phyloP scores from a whole-genome alignment of 1,284 basidiomycete species.

The Heterobasidion parviporum region DNA sequence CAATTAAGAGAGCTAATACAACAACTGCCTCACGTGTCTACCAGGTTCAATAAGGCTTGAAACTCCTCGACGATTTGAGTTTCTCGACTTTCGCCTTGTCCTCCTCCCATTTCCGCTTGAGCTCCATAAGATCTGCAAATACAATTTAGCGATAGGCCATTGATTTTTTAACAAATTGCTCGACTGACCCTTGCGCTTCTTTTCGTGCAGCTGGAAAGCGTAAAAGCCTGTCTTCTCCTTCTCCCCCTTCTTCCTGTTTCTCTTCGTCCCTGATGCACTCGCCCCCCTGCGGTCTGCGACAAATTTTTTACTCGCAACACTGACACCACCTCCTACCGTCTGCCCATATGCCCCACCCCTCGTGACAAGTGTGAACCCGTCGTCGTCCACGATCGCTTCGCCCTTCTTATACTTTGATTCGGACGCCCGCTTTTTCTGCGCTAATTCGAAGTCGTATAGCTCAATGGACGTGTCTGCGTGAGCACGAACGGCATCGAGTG shows the following conservation, averaged over 20 bases:
- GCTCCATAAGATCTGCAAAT: constrained; percentile 57
- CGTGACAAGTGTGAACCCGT: constrained; percentile 87
- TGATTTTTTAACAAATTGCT: background rate
- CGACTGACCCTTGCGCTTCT: constrained; percentile 70
- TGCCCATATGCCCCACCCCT: constrained; percentile 83
- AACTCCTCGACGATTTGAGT: constrained; percentile 68
- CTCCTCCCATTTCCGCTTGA: constrained; percentile 77
- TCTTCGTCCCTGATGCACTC: constrained; percentile 21
- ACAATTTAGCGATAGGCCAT: background rate
- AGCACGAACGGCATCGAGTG: constrained; percentile 58
- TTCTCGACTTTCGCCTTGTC: constrained; percentile 85
- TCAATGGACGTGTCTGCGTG: constrained; percentile 75
- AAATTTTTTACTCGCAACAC: constrained; percentile 70
- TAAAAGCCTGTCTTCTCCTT: constrained; percentile 77
- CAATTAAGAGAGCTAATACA: too few species aligned
- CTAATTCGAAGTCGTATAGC: constrained; percentile 64
- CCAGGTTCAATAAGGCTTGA: constrained; percentile 69
- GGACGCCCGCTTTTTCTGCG: constrained; percentile 43
- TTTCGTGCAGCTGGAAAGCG: constrained; percentile 82
- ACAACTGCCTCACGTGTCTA: too few species aligned
- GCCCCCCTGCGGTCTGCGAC: constrained; percentile 14
- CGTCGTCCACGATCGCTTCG: constrained; percentile 83
- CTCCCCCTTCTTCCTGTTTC: constrained; percentile 43
- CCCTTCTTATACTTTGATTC: constrained; percentile 67
- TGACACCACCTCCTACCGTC: constrained; percentile 74